Evolutionary conservation across 1,284 basidiomycete species (phyloP).

Genomic region (Schizophyllum amplum): DNA sequence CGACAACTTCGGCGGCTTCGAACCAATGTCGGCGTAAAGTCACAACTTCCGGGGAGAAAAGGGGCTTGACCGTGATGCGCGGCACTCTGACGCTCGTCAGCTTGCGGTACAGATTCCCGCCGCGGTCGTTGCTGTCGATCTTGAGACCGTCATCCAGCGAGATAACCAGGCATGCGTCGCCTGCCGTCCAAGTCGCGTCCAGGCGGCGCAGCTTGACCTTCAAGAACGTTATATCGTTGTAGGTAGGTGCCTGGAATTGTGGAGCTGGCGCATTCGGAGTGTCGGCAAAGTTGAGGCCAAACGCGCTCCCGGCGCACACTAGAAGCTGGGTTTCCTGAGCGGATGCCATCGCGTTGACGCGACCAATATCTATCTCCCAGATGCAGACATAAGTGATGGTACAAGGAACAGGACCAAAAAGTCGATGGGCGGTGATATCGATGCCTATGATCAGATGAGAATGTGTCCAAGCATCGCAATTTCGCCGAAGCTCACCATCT

Average conservation of each 20-base stretch:
- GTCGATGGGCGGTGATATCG: conserved; percentile 72
- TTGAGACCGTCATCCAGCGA: conserved; percentile 52
- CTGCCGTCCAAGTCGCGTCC: conserved; percentile 48
- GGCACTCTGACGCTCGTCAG: conserved; percentile 51
- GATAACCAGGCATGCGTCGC: conserved; percentile 46
- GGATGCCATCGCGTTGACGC: conserved; percentile 50
- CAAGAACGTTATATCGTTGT: conserved; percentile 64
- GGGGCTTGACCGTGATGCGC: conserved; percentile 32
- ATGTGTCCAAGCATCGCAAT: conserved; percentile 1
- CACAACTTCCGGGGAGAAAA: conserved; percentile 27
- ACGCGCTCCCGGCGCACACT: conserved; percentile 44
- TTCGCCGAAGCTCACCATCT: conserved; percentile 40
- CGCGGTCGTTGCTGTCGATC: conserved; percentile 67
- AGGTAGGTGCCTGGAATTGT: conserved; percentile 52
- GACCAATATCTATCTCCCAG: conserved; percentile 75
- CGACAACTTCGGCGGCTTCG: conserved; percentile 49
- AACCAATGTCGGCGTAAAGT: conserved; percentile 48
- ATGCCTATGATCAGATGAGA: conserved; percentile 44
- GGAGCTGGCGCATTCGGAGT: conserved; percentile 71
- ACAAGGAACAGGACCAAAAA: conserved; percentile 84
- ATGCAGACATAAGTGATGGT: conserved; percentile 83
- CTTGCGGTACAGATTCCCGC: conserved; percentile 55
- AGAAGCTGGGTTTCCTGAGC: conserved; percentile 49
- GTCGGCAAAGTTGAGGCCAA: conserved; percentile 69
- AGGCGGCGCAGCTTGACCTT: conserved; percentile 49